Evolutionary conservation across 2,329 filamentous ascomycete genomes (phyloP), one percentile per base, ranked within the genome.

Genomic region (Teratosphaeria epicoccoides): DNA sequence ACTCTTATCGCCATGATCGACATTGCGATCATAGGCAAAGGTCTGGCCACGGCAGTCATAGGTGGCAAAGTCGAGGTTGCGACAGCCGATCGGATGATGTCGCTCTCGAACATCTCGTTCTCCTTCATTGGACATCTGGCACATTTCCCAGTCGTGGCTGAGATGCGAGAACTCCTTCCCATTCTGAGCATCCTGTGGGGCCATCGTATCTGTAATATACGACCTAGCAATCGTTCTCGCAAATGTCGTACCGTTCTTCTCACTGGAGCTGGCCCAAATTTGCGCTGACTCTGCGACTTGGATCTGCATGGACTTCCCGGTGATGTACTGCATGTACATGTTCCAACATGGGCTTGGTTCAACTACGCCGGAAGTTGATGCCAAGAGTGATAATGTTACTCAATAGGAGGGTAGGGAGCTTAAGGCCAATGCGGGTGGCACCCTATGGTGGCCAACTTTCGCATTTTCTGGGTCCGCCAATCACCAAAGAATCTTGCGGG

Each of bases 171-270:
- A 17, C 33, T 40, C 33, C 7, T 40, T 20, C n/a, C 59, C 63
- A 52, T 53, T 62, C 20, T 48, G 61, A 59, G 43, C 66, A 52
- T 74, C 74, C 9, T 87, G 84, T 84, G 59, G 81, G 7, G 74
- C 59, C 7, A 79, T 87, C 46, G 76, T 78, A 0, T 62, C 74
- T 0, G 64, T 59, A 6, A 67, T 82, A 20, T 87, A 83, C 80
- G 57, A 79, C n/a, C 55, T 84, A 2, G 80, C 81, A 4, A 84
- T 80, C 73, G 68, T 87, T 53, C 83, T 88, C 54, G 82, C 85
- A 4, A 78, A 84, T 63, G 79, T 81, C 0, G 84, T 88, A 17
- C 85, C 85, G 0, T 78, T 82, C 49, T 88, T 88, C 71, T 82
- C 81, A 63, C 76, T 81, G 51, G 69, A 88, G 12, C 71, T 88